phyloP scores from a whole-genome alignment of 441 rosid species.

The Populus trichocarpa region DNA sequence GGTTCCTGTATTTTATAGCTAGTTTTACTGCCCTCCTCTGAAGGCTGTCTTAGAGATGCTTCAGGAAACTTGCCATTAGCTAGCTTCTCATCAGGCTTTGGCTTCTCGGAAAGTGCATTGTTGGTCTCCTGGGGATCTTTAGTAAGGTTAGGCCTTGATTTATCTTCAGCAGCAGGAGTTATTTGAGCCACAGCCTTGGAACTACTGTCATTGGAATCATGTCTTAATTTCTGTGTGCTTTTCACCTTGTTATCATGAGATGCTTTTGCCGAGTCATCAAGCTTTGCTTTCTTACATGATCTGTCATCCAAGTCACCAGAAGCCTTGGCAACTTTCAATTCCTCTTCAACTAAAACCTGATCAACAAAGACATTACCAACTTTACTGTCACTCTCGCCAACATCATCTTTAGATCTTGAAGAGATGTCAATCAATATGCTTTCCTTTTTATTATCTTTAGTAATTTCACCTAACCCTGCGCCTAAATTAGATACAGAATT shows the following conservation, averaged over 20 bases:
- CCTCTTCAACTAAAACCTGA: conserved; percentile 24
- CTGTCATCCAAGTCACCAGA: conserved; percentile 31
- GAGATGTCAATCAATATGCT: conserved; percentile 11
- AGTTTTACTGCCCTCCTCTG: conserved; percentile 26
- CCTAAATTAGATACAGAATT: conserved; percentile 15
- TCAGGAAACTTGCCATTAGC: conserved; percentile 28
- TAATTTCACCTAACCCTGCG: conserved; percentile 6
- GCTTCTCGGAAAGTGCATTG: conserved; percentile 23
- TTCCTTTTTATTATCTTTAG: conserved; percentile 7
- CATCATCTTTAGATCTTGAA: conserved; percentile 19
- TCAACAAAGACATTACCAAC: conserved; percentile 18
- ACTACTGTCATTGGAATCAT: conserved; percentile 1
- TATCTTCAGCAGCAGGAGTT: conserved; percentile 26
- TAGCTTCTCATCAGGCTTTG: conserved; percentile 33
- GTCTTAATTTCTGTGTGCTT: conserved; percentile 20
- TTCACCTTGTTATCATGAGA: conserved; percentile 27
- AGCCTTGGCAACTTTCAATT: conserved; percentile 26
- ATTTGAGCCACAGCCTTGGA: conserved; percentile 15
- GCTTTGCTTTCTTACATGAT: conserved; percentile 48
- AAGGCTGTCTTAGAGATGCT: conserved; percentile 20
- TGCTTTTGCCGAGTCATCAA: conserved; percentile 28
- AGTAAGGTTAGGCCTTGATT: conserved; percentile 20
- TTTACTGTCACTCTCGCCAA: conserved; percentile 15
- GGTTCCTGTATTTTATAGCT: conserved; percentile 33
- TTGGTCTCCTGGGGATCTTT: conserved; percentile 21